Evolutionary conservation across 352 stramenopile genomes (phyloP).

Genomic region (Phytopythium chamaehyphon): DNA sequence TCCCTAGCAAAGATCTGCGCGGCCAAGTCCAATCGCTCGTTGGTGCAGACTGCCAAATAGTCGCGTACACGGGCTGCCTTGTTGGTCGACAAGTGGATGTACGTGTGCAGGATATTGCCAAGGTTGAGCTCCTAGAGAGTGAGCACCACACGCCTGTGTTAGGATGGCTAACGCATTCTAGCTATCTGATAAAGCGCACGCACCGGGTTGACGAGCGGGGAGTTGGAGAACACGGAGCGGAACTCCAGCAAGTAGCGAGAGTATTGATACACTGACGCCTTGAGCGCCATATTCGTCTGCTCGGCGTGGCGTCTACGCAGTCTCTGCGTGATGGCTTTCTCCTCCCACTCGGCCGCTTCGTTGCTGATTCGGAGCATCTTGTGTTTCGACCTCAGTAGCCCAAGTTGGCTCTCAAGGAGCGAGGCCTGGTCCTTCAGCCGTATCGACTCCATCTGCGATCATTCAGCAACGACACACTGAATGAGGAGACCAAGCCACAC

Average conservation of each 20-base stretch:
- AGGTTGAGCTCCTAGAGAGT: conserved; percentile 17
- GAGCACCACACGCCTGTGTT: too few relatives aligned
- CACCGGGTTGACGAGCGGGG: conserved; percentile 1
- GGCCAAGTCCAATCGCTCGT: conserved; percentile 21
- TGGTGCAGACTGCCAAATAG: conserved; percentile 18
- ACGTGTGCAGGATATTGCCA: conserved; percentile 23
- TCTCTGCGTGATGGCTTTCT: conserved; percentile 33
- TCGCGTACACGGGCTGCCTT: conserved; percentile 11
- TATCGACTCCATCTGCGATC: conserved; percentile 20
- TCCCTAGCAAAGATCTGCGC: conserved; percentile 22
- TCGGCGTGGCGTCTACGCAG: conserved; percentile 32
- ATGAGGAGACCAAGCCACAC: not conserved
- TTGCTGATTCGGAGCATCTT: conserved; percentile 23
- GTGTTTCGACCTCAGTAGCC: conserved; percentile 29
- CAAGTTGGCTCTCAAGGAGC: conserved; percentile 34
- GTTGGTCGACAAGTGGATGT: conserved; percentile 17
- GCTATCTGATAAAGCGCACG: not conserved
- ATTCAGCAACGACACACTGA: not conserved
- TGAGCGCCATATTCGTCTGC: conserved; percentile 19
- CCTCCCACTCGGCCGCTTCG: conserved; percentile 32
- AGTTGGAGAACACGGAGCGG: conserved; percentile 15
- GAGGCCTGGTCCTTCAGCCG: conserved; percentile 34
- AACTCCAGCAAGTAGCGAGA: conserved; percentile 21
- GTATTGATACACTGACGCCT: conserved; percentile 20
- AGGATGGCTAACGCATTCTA: conserved; percentile 10